Evolutionary conservation across 768 basidiomycete genomes (phyloP), one percentile per base, ranked within the genome.

Genomic region (Mycena vulgaris): DNA sequence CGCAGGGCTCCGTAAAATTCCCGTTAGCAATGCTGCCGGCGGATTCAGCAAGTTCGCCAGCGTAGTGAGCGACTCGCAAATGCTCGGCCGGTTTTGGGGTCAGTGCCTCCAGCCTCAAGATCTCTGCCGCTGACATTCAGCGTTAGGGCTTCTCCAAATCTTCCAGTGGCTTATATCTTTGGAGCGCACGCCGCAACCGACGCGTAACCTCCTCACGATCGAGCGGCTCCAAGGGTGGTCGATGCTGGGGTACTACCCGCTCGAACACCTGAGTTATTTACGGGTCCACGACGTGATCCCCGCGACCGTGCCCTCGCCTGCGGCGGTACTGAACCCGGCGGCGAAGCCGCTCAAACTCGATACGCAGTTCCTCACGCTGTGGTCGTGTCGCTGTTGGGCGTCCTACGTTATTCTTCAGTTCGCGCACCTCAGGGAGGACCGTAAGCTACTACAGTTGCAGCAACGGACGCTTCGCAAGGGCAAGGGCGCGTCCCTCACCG

Each of bases 371-470:
- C 78, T 95, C 42, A 84, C 86, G 4, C 73, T 91, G 60, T 94
- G 92, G 93, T 95, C 94, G 17, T 89, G 87, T 62, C 90, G 95
- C 25, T 93, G 91, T 78, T 97, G 95, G 95, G 92, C 91, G 2
- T 78, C 88, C 27, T 96, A 96, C 75, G 85, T 95, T 47, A 71
- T 92, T 33, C 88, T 97, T 53, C 95, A 94, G 64, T 90, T 95
- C 70, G 87, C 86, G 6, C 93, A 94, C 75, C 83, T 94, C 62
- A 80, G 85, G 33, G 92, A 94, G 76, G 93, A 95, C 74, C 84
- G 86, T 69, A 87, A 87, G 70, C 73, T 93, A 17, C 78, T 95
- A 23, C 82, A 84, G 52, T 80, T 84, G 71, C 85, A 87, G 63
- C 87, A 92, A 72, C 87, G 83, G 16, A 83, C 84, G 8, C 77